These are phyloP conservation scores for Tetracladium maxilliforme DNA, from an alignment of 2,329 filamentous ascomycete genomes.

Conservation along the genomic window DNA sequence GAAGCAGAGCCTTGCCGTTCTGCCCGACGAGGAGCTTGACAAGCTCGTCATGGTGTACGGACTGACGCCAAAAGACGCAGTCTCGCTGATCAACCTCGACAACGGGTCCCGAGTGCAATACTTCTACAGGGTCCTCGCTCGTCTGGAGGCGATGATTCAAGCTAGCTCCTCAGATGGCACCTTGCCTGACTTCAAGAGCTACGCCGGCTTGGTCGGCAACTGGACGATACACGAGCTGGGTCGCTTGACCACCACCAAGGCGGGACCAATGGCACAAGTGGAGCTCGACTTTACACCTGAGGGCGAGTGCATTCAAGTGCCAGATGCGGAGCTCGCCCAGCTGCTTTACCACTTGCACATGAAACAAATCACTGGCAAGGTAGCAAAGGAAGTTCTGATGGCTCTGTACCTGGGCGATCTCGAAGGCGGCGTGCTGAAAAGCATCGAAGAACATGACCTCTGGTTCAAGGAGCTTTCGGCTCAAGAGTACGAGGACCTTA, in stretches of 20 bases:
- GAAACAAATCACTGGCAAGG: constrained; percentile 32
- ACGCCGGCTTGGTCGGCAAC: constrained; percentile 37
- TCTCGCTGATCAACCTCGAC: constrained; percentile 64
- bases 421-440: constrained; percentile 25
- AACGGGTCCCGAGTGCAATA: constrained; percentile 70
- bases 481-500: constrained; percentile 38
- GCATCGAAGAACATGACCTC: constrained; percentile 42
- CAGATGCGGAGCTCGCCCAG: constrained; percentile 17
- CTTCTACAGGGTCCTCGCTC: constrained; percentile 52
- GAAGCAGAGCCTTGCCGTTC: constrained; percentile 43
- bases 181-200: constrained; percentile 6
- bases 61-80: constrained; percentile 68
- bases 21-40: constrained; percentile 57
- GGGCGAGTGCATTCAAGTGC: constrained; percentile 11
- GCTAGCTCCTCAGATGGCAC: constrained; percentile 2
- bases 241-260: constrained; percentile 33
- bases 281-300: constrained; percentile 3
- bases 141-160: constrained; percentile 18
- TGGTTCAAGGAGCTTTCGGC: constrained; percentile 36
- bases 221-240: constrained; percentile 68
- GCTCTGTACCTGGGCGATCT: constrained; percentile 31
- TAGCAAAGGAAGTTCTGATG: constrained; percentile 44
- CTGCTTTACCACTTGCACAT: constrained; percentile 26
- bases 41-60: constrained; percentile 48
- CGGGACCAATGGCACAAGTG: constrained; percentile 10